These are phyloP conservation scores for Dipodascopsis uninucleata DNA, from an alignment of 805 yeast species.

Conservation along the genomic window DNA sequence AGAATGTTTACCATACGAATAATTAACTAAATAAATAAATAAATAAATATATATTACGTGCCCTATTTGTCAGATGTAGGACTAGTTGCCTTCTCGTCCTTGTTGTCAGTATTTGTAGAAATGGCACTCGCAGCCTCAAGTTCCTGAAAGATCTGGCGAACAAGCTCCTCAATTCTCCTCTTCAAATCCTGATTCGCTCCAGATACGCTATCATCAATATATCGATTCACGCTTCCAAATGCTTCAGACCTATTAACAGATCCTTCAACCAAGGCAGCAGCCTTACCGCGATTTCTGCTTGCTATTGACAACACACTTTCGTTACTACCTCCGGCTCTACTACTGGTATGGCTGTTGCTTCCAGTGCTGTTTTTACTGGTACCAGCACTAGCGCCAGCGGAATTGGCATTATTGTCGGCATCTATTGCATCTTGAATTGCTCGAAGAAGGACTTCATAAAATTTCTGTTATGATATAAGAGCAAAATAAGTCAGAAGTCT, in stretches of 20 bases:
- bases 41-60: no score
- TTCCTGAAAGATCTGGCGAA: slow-evolving; percentile 10
- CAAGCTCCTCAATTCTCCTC: slow-evolving; percentile 11
- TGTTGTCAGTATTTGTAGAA: not conserved
- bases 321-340: slow-evolving; percentile 3
- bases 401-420: not conserved
- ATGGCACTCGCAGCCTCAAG: not conserved
- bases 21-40: no score
- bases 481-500: no score
- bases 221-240: slow-evolving; percentile 17
- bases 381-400: no score
- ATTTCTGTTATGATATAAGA: not conserved
- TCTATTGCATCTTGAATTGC: not conserved
- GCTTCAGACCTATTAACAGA: slow-evolving; percentile 27
- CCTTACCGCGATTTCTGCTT: slow-evolving; percentile 22
- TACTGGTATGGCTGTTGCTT: slow-evolving; percentile 1
- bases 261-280: slow-evolving; percentile 30
- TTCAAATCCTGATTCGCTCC: slow-evolving; percentile 6
- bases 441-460: not conserved
- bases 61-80: slow-evolving; percentile 29
- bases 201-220: slow-evolving; percentile 25
- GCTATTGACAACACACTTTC: slow-evolving; percentile 22
- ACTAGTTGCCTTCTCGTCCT: not conserved
- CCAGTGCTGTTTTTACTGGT: not conserved
- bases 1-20: no score